A percentile compares a stretch with the other conserved stretches of the same genome.
phyloP scores from a whole-genome alignment of 1,284 basidiomycete genomes.

The Austroboletus olivaceoglutinosus region DNA sequence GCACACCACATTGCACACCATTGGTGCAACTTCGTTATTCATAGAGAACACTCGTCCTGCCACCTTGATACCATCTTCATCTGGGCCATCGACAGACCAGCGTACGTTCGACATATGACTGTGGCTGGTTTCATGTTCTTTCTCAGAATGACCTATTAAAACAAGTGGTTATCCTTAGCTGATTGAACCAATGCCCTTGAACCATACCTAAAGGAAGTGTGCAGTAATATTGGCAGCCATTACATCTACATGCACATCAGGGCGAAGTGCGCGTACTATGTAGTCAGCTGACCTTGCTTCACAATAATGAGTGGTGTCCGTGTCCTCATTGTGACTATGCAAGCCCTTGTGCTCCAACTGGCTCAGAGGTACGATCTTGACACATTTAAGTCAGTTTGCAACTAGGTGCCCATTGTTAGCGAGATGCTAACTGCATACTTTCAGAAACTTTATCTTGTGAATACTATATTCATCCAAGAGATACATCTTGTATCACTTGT shows the following conservation, averaged over 20 bases:
- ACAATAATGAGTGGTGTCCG: constrained; percentile 47
- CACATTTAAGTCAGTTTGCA: constrained; percentile 49
- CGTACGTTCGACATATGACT: constrained; percentile 57
- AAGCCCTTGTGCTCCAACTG: constrained; percentile 41
- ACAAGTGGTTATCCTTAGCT: background rate
- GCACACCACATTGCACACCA: constrained; percentile 57
- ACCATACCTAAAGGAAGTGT: constrained; percentile 48
- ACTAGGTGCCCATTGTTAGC: constrained; percentile 30
- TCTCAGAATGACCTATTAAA: constrained; percentile 50
- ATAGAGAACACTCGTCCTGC: constrained; percentile 52
- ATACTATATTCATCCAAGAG: constrained; percentile 14
- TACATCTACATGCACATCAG: constrained; percentile 39
- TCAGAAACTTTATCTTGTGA: constrained; percentile 18
- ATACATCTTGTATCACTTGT: background rate
- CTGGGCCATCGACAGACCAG: constrained; percentile 53
- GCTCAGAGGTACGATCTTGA: constrained; percentile 44
- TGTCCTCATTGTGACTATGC: constrained; percentile 47
- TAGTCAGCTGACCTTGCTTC: constrained; percentile 38
- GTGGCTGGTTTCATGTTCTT: constrained; percentile 58
- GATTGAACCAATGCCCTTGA: background rate
- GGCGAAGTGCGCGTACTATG: background rate
- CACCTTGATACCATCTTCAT: constrained; percentile 45
- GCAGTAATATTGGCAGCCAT: constrained; percentile 56
- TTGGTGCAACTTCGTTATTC: constrained; percentile 58
- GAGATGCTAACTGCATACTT: background rate